Evolutionary conservation across 164 flowering plant species (phyloP).

Genomic region (Magnolia kwangsiensis): DNA sequence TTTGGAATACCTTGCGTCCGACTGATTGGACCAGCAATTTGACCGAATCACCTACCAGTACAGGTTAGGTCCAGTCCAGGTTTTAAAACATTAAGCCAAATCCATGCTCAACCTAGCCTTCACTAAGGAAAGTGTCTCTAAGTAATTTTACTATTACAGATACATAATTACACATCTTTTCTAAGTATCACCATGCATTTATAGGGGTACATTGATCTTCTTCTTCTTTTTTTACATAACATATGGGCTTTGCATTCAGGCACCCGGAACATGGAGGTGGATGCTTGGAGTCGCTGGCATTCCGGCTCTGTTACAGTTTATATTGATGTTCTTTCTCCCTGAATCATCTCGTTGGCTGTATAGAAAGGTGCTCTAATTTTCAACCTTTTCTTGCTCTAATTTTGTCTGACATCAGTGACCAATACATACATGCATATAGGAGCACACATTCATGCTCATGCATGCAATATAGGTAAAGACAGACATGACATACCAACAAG

Average conservation of each 20-base stretch:
- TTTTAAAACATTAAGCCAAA: too few species aligned
- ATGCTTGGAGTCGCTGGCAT: conserved; percentile 78
- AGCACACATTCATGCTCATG: background rate
- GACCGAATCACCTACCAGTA: too few species aligned
- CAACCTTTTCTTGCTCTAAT: background rate
- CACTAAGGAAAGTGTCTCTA: too few species aligned
- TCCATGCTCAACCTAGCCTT: too few species aligned
- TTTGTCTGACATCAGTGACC: background rate
- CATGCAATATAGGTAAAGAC: background rate
- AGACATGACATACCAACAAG: background rate
- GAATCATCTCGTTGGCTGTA: conserved; percentile 77
- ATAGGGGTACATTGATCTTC: background rate
- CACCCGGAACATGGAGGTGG: conserved; percentile 80
- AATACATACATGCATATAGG: background rate
- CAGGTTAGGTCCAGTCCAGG: too few species aligned
- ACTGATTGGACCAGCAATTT: too few species aligned
- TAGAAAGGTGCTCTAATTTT: conserved; percentile 41
- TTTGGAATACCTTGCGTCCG: too few species aligned
- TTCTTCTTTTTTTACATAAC: background rate
- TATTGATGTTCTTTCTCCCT: conserved; percentile 55
- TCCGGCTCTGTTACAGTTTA: conserved; percentile 63
- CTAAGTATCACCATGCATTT: background rate
- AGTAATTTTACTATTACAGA: too few species aligned
- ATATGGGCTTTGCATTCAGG: conserved; percentile 22
- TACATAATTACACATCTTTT: background rate